Evolutionary conservation across 2,329 filamentous ascomycete species (phyloP).

Genomic region (Fusarium circinatum): DNA sequence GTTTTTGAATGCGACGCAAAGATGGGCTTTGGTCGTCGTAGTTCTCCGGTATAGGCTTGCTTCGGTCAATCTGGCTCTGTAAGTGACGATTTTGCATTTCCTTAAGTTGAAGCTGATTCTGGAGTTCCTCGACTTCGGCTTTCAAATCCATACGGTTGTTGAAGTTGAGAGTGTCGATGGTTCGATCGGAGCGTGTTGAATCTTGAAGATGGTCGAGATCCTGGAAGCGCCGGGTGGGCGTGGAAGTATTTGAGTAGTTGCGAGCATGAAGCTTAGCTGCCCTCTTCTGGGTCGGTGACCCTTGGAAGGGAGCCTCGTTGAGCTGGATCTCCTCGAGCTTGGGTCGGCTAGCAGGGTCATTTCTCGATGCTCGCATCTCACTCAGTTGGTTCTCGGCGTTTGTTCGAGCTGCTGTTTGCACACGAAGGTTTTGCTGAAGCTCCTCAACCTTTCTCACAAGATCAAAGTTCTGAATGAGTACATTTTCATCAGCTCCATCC

Average conservation of each 20-base stretch:
- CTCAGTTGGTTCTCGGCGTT: constrained; percentile 86
- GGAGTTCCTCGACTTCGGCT: constrained; percentile 88
- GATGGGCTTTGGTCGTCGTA: constrained; percentile 84
- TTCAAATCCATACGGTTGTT: constrained; percentile 93
- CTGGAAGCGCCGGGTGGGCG: constrained; percentile 78
- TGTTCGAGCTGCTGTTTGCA: constrained; percentile 81
- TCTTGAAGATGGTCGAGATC: constrained; percentile 71
- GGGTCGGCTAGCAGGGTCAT: constrained; percentile 76
- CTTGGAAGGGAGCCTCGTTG: constrained; percentile 79
- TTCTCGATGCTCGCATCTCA: constrained; percentile 78
- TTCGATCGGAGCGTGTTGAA: constrained; percentile 85
- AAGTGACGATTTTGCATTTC: constrained; percentile 97
- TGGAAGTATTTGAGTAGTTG: constrained; percentile 79
- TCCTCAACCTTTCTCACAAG: constrained; percentile 88
- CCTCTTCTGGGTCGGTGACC: constrained; percentile 78
- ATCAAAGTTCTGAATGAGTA: constrained; percentile 79
- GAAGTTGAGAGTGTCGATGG: constrained; percentile 81
- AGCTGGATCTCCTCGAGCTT: constrained; percentile 88
- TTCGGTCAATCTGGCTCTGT: constrained; percentile 83
- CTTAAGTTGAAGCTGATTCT: constrained; percentile 91
- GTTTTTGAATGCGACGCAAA: constrained; percentile 82
- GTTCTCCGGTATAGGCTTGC: constrained; percentile 70
- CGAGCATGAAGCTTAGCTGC: constrained; percentile 63
- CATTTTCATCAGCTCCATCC: constrained; percentile 69
- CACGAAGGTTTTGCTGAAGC: constrained; percentile 85